Evolutionary conservation across 2,329 filamentous ascomycete species (phyloP).

Genomic region (Penicillium sp.): DNA sequence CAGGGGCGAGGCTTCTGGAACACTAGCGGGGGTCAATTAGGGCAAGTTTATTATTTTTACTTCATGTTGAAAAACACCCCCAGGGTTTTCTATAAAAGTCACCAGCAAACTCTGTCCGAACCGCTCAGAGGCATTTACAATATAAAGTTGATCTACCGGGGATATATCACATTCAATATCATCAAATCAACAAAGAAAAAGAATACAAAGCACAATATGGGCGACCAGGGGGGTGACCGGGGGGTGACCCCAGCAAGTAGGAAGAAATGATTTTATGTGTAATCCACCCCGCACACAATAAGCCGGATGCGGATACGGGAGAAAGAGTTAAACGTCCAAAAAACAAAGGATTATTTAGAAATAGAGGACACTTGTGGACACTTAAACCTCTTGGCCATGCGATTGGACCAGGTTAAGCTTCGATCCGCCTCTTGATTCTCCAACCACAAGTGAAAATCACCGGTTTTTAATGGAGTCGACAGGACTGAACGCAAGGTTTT

Average conservation of each 20-base stretch:
- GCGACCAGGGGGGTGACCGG: background rate
- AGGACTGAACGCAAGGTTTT: background rate
- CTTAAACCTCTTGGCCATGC: background rate
- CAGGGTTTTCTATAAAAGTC: background rate
- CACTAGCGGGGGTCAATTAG: background rate
- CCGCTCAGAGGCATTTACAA: too few relatives aligned
- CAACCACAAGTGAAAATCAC: background rate
- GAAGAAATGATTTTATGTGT: background rate
- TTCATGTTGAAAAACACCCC: background rate
- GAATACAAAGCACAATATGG: background rate
- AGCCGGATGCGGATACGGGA: background rate
- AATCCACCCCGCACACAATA: conserved; percentile 2
- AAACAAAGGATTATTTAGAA: conserved; percentile 5
- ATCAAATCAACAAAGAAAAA: background rate
- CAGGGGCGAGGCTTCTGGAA: conserved; percentile 10
- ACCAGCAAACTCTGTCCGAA: background rate
- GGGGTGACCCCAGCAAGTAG: background rate
- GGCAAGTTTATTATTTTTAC: background rate
- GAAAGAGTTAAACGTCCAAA: conserved; percentile 1
- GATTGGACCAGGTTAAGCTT: conserved; percentile 19
- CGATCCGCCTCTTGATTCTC: background rate
- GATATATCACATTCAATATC: background rate
- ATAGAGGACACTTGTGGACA: conserved; percentile 5
- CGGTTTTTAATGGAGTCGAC: background rate
- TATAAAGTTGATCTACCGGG: background rate